Evolutionary conservation across 2,329 filamentous ascomycete species (phyloP).

Genomic region (Penicillium verrucosum): DNA sequence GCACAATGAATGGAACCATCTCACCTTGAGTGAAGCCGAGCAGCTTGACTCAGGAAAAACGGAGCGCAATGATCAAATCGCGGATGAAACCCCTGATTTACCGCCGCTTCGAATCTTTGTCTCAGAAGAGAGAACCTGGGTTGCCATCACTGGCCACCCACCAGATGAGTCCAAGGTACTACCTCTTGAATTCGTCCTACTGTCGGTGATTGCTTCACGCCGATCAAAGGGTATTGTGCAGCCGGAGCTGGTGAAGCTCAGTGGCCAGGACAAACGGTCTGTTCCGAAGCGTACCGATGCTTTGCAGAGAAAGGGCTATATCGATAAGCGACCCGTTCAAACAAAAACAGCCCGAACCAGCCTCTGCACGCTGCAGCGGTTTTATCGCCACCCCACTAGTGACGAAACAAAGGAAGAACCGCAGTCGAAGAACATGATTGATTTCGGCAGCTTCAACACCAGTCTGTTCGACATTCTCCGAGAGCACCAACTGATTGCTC

Average conservation of each 20-base stretch:
- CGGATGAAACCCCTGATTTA: neutral
- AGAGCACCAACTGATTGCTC: constrained; percentile 50
- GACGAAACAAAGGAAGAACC: constrained; percentile 9
- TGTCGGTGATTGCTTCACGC: constrained; percentile 57
- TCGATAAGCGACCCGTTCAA: constrained; percentile 54
- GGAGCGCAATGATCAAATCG: neutral
- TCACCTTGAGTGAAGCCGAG: constrained; percentile 43
- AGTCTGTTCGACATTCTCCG: constrained; percentile 50
- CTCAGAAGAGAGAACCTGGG: constrained; percentile 57
- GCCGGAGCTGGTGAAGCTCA: constrained; percentile 52
- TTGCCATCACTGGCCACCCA: constrained; percentile 58
- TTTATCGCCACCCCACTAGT: constrained; percentile 28
- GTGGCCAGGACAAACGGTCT: constrained; percentile 63
- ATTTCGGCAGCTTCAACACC: constrained; percentile 50
- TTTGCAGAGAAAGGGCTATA: constrained; percentile 58
- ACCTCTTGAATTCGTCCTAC: constrained; percentile 53
- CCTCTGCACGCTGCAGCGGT: constrained; percentile 54
- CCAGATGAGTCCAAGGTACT: constrained; percentile 55
- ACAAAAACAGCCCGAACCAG: constrained; percentile 53
- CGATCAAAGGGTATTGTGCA: constrained; percentile 57
- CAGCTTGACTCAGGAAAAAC: constrained; percentile 7
- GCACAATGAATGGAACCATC: constrained; percentile 39
- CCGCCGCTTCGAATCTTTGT: constrained; percentile 45
- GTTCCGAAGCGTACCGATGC: constrained; percentile 59
- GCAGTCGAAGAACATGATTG: constrained; percentile 34